Evolutionary conservation across 805 yeast species (phyloP), one percentile per base, ranked within the genome.

Genomic region (Yarrowia hollandica): DNA sequence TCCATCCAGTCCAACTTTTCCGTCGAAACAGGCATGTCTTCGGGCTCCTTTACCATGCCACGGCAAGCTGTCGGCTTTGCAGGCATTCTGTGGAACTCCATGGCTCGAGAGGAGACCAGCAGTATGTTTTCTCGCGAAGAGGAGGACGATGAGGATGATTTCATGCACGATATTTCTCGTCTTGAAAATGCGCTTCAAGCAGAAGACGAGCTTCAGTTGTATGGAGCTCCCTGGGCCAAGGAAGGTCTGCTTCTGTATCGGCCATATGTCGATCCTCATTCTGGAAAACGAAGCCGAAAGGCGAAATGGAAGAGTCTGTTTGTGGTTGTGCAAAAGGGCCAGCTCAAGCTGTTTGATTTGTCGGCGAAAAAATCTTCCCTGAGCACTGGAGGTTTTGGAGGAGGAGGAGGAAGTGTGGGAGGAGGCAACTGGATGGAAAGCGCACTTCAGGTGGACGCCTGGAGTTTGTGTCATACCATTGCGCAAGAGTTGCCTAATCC

Each of bases 171-270:
- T 42, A 67, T 68, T 37, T 65, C 63, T 9, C 62, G 62, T 26
- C 62, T 68, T 22, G 71, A 69, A 44, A 59, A 63, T 22, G 76
- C 73, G 64, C 78, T 79, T 63, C 77, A 77, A 28, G 78, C 77
- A 60, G 90, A 85, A 69, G 76, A 80, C 63, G 80, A 80, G 34
- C 73, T 85, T 60, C 90, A 84, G 66, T 74, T 82, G 44, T 78
- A 78, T 56, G 92, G 92, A 1, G 83, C 91, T 0, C 92, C 94
- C 1, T 86, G 88, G 82, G 77, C 84, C 60, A 84, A 86, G 67
- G 92, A 86, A 71, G 92, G 94, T 1, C 66, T 86, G 33, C 74
- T 84, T 64, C 75, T 79, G 61, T 66, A 69, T 62, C 46, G 67
- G 60, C 65, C 68, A 4, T 66, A 63, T 28, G 62, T 66, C 26